Conservation (phyloP, 2,329 filamentous ascomycete species). For the Taxawa tesnikishii region DNA sequence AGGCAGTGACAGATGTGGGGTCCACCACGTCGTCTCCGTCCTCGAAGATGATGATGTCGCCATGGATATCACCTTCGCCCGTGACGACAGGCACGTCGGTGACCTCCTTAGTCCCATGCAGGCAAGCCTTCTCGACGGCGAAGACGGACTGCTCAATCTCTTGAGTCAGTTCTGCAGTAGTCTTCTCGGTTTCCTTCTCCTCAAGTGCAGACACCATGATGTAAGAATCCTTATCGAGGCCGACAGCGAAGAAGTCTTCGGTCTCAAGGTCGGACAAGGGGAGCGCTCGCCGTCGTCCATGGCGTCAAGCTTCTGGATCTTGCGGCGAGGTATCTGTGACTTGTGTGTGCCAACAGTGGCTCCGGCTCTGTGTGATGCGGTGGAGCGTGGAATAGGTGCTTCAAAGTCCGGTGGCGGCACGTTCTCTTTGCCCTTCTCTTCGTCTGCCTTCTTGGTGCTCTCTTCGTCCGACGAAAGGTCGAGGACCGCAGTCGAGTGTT, state of each 20-base stretch:
- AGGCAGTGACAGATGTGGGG: neutral
- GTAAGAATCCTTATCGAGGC: conserved; percentile 18
- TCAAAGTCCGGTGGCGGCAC: conserved; percentile 53
- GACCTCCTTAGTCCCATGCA: conserved; percentile 3
- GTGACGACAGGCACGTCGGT: conserved; percentile 4
- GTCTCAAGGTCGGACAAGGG: conserved; percentile 23
- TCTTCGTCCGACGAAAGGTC: conserved; percentile 89
- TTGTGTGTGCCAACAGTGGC: conserved; percentile 7
- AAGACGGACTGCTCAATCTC: conserved; percentile 6
- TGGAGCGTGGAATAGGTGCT: neutral
- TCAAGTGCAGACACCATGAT: conserved; percentile 14
- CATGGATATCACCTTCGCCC: conserved; percentile 9
- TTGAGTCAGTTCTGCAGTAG: conserved; percentile 1
- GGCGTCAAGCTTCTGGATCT: conserved; percentile 13
- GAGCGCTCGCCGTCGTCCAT: conserved; percentile 23
- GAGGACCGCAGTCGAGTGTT: conserved; percentile 75
- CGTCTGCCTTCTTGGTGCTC: conserved; percentile 42
- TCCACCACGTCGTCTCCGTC: conserved; percentile 8
- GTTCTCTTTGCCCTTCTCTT: conserved; percentile 76
- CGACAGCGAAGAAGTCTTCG: conserved; percentile 20
- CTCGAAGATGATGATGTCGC: conserved; percentile 17
- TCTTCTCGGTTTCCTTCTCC: conserved; percentile 6
- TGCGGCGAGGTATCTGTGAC: conserved; percentile 16
- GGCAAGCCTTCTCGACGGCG: conserved; percentile 5
- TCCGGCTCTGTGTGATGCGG: too few relatives aligned